Conservation (phyloP, 768 basidiomycete genomes). For the Pleurotus tuber-regium region DNA sequence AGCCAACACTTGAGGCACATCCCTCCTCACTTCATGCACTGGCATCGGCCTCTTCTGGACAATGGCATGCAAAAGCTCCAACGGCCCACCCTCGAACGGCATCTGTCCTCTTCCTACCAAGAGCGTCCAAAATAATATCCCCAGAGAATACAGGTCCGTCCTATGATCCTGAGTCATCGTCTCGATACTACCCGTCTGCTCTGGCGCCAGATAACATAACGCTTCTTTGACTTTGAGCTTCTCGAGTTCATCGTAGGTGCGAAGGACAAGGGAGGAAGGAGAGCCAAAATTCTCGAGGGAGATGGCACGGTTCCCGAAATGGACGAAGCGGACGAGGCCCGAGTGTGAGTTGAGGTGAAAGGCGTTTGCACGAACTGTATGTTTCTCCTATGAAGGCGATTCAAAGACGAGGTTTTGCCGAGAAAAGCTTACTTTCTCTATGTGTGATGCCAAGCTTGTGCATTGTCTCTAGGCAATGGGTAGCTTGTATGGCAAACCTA, state of each 20-base stretch:
- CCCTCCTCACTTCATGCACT: conserved; percentile 70
- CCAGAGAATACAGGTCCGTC: conserved; percentile 73
- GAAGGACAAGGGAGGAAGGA: conserved; percentile 65
- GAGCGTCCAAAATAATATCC: conserved; percentile 72
- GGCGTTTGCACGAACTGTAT: conserved; percentile 67
- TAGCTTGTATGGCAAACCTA: conserved; percentile 75
- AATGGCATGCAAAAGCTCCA: conserved; percentile 68
- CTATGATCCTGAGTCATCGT: conserved; percentile 70
- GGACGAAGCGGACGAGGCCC: conserved; percentile 66
- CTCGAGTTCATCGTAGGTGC: conserved; percentile 56
- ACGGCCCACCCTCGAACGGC: conserved; percentile 57
- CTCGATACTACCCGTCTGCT: conserved; percentile 74
- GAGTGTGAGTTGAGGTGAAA: conserved; percentile 73
- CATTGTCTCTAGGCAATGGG: conserved; percentile 65
- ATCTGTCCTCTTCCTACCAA: conserved; percentile 67
- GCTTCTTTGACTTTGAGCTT: conserved; percentile 75
- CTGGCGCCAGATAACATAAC: conserved; percentile 71
- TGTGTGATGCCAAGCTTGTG: conserved; percentile 58
- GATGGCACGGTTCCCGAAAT: conserved; percentile 73
- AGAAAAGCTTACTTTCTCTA: conserved; percentile 51
- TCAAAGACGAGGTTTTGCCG: too few species aligned
- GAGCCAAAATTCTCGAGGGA: conserved; percentile 72
- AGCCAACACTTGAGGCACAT: conserved; percentile 70
- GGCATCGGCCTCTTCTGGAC: conserved; percentile 74
- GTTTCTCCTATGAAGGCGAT: too few species aligned